Evolutionary conservation across 305 asterid genomes (phyloP).

Genomic region (Nicotiana rustica): DNA sequence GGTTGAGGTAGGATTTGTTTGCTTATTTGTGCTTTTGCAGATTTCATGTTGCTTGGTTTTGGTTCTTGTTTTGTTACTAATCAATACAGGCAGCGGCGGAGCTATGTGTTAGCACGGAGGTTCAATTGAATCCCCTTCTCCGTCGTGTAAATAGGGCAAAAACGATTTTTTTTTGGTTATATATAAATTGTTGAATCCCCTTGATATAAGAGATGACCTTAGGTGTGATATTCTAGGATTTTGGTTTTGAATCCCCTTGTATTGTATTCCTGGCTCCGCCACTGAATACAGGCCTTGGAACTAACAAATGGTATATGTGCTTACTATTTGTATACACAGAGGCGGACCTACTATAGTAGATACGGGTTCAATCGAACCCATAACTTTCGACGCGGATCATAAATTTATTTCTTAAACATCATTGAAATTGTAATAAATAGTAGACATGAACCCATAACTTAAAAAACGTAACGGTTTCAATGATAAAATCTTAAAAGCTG

Average conservation of each 20-base stretch:
- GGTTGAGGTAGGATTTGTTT: slow-evolving; percentile 62
- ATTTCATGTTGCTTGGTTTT: neutral
- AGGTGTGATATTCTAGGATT: neutral
- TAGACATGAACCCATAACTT: too few relatives aligned
- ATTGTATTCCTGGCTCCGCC: neutral
- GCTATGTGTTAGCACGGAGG: neutral
- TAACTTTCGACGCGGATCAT: too few relatives aligned
- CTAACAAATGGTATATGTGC: neutral
- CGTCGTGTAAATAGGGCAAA: neutral
- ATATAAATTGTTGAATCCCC: neutral
- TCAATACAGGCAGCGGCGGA: neutral
- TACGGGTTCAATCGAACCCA: neutral
- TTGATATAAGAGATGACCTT: neutral
- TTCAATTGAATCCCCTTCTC: neutral
- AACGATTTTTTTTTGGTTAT: neutral
- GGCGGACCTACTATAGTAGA: too few relatives aligned
- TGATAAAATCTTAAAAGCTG: neutral
- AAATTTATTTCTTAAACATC: too few relatives aligned
- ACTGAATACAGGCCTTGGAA: neutral
- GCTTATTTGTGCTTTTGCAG: neutral
- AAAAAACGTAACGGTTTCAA: too few relatives aligned
- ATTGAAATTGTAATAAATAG: too few relatives aligned
- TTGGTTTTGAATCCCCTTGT: neutral
- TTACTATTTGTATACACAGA: neutral
- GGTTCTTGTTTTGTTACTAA: neutral